Conservation (phyloP, 2,329 filamentous ascomycete genomes). For the Fusarium setosum region DNA sequence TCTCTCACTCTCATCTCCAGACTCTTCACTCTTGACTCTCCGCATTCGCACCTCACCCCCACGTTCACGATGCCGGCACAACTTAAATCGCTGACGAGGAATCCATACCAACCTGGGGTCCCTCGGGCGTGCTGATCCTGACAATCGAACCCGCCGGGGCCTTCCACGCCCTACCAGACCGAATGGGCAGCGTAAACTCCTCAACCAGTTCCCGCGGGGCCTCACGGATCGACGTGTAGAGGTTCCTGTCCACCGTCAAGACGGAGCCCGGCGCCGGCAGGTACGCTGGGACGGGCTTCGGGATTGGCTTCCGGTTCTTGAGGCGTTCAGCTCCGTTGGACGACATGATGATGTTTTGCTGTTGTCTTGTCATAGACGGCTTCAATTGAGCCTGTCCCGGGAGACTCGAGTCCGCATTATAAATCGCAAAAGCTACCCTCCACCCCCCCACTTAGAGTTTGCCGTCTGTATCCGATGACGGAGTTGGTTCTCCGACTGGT, state of each 20-base stretch:
- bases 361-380: too few relatives aligned
- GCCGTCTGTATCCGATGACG: conserved; percentile 26
- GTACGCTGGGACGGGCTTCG: conserved; percentile 62
- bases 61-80: not conserved
- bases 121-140: conserved; percentile 79
- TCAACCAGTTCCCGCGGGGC: conserved; percentile 55
- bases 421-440: conserved; percentile 17
- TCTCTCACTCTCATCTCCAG: not conserved
- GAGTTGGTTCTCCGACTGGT: conserved; percentile 9
- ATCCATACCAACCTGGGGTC: conserved; percentile 75
- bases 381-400: not conserved
- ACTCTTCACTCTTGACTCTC: not conserved
- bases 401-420: not conserved
- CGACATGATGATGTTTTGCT: conserved; percentile 26
- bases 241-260: conserved; percentile 54
- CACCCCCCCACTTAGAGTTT: conserved; percentile 30
- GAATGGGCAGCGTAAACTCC: conserved; percentile 75
- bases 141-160: conserved; percentile 76
- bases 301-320: conserved; percentile 56
- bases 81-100: not conserved
- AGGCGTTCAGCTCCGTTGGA: conserved; percentile 51
- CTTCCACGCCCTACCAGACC: conserved; percentile 79
- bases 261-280: conserved; percentile 56
- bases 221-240: conserved; percentile 72
- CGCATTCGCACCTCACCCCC: not conserved